Base-by-base conservation (phyloP, 495 filamentous ascomycete genomes). In the Sordaria brevicollis region DNA sequence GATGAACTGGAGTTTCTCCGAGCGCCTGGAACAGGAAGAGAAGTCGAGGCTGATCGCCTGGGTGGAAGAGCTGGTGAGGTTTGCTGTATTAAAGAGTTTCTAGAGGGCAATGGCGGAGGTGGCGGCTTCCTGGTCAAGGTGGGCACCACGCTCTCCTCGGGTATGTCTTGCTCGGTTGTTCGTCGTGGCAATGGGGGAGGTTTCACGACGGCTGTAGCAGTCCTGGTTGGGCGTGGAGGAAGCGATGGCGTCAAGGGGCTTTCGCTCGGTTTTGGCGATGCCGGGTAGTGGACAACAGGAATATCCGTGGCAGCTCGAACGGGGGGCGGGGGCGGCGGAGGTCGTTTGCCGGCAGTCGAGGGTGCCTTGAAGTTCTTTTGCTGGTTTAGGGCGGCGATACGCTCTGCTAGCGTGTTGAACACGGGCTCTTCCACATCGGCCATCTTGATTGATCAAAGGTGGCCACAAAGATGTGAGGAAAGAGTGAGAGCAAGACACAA, bases 341-440 rank as follows among this genome's bases (percentile, higher is more conserved):
- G 75, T 66, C 81, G 76, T 74, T 83, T 85, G 65, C 76, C 76
- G 21, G 71, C 74, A 7, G 70, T 69, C 0, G 81, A 69, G 2
- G 82, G 80, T 62, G 77, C 74, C 54, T 80, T 74, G 77, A 84
- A 82, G 71, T 85, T 86, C 76, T 83, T 83, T 65, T 83, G 82
- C 66, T 77, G 76, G 70, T 87, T 88, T 67, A 88, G 76, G 65
- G 86, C 86, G 19, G 84, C 85, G 37, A 87, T 88, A 66, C 86
- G 81, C 74, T 85, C 84, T 2, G 80, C 78, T n/a, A 88, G 81
- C 21, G 84, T 81, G 65, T 77, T 84, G 73, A 84, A 86, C 69
- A 84, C 81, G 9, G 84, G 85, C 72, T 86, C 84, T 67, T 86
- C 84, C 54, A 80, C 78, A 67, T 88, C 84, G 5, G 83, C 81